A percentile compares a stretch with the other conserved stretches of the same genome.
Conservation (phyloP, 305 asterid species). For the Solanum aculeatissimum region DNA sequence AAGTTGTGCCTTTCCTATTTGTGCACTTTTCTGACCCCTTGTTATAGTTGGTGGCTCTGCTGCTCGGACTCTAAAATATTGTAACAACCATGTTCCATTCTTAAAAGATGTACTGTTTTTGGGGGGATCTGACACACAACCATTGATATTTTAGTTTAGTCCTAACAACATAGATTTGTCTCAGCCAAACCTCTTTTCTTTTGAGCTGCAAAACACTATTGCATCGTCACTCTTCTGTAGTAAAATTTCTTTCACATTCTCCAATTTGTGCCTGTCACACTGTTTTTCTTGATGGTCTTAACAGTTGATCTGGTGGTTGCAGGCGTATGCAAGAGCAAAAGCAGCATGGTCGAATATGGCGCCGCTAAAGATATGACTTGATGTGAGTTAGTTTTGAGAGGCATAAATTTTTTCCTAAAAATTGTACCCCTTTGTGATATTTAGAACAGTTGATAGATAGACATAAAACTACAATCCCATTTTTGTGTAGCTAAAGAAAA, state of each 20-base stretch:
- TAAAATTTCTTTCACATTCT: neutral
- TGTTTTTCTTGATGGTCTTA: neutral
- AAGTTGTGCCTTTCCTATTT: neutral
- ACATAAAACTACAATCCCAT: neutral
- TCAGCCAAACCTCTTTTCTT: neutral
- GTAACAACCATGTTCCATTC: neutral
- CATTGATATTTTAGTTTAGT: neutral
- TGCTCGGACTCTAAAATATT: neutral
- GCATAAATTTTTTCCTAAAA: neutral
- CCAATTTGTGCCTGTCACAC: neutral
- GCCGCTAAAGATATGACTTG: constrained; percentile 19
- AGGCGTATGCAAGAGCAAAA: constrained; percentile 67
- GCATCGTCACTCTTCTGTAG: neutral
- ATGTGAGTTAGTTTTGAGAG: neutral
- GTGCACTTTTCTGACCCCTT: neutral
- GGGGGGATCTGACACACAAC: neutral
- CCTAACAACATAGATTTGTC: neutral
- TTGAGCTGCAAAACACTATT: neutral
- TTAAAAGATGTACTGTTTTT: neutral
- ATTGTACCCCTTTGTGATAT: neutral
- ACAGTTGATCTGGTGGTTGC: constrained; percentile 6
- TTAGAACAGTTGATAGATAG: neutral
- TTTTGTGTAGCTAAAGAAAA: neutral
- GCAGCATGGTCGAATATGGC: constrained; percentile 46
- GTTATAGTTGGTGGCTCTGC: neutral